Evolutionary conservation across 2,329 filamentous ascomycete genomes (phyloP), one percentile per base, ranked within the genome.

Genomic region (Exserohilum rostratum): DNA sequence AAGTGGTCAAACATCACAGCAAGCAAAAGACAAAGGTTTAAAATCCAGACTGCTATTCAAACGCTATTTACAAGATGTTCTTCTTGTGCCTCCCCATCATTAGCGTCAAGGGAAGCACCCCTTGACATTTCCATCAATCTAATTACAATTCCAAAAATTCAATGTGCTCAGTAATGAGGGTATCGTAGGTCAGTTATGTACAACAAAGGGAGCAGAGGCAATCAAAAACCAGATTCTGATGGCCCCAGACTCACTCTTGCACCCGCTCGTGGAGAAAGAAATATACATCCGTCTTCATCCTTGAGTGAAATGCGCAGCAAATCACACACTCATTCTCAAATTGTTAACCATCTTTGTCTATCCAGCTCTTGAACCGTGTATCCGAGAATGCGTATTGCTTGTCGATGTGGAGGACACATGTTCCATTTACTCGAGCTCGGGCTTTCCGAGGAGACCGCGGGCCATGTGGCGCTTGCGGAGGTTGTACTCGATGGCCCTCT

Each of bases 401-500:
- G 22, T 25, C 22, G 22, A 25, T 7, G 7, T 25, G 22, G 22
- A 25, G 22, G 7, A 25, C 22, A 25, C 22, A 5, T 4, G 9
- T 38, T 22, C 17, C 9, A 11, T 17, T 37, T 31, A 29, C 6
- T 20, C 18, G 15, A 66, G 71, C 60, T 70, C 62, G 22, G 64
- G 57, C 66, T 71, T 72, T 27, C 70, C 71, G 15, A 75, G 62
- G 46, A 72, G 61, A 46, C 72, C 72, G 15, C 72, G 67, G 15
- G 71, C 70, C 55, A 75, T 65, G 60, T 72, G 72, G 51, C 68
- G 65, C 70, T 74, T 75, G 61, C 71, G 65, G 42, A 75, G 70
- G 65, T 74, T 74, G 74, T 83, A 87, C 67, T 82, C 83, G 52
- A 88, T 76, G 34, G 86, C 84, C 43, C 86, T 79, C 83, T 87